Percentiles rank a stretch among this genome's conserved stretches.
phyloP scores from a whole-genome alignment of 2,329 filamentous ascomycete genomes.

The Cordyceps pruinosa region DNA sequence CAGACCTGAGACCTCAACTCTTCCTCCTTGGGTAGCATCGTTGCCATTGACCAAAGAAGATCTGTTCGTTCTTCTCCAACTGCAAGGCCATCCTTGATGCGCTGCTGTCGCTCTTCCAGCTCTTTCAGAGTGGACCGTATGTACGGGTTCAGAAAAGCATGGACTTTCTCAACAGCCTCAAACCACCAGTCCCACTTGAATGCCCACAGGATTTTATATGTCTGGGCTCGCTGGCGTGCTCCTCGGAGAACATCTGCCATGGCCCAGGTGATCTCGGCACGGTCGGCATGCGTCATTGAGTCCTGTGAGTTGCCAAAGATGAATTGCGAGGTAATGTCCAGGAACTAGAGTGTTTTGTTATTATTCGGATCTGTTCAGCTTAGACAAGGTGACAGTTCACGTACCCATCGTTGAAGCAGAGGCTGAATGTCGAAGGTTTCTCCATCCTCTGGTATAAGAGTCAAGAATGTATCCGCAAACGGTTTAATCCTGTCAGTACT shows the following conservation, averaged over 20 bases:
- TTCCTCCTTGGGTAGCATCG: slow-evolving; percentile 5
- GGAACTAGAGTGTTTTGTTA: slow-evolving; percentile 9
- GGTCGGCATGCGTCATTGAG: slow-evolving; percentile 14
- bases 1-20: slow-evolving; percentile 14
- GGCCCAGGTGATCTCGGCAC: slow-evolving; percentile 15
- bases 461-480: slow-evolving; percentile 14
- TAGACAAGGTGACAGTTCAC: background rate
- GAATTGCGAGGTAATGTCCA: slow-evolving; percentile 16
- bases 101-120: slow-evolving; percentile 15
- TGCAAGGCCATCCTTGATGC: slow-evolving; percentile 13
- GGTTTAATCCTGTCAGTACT: slow-evolving; percentile 17
- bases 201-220: slow-evolving; percentile 16
- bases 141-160: slow-evolving; percentile 15
- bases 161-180: slow-evolving; percentile 14
- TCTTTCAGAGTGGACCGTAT: slow-evolving; percentile 14
- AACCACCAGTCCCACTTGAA: slow-evolving; percentile 18
- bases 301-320: slow-evolving; percentile 16
- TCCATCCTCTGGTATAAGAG: slow-evolving; percentile 14
- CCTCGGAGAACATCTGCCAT: slow-evolving; percentile 16
- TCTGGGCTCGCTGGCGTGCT: slow-evolving; percentile 14
- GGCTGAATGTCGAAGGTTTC: slow-evolving; percentile 16
- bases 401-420: slow-evolving; percentile 15
- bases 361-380: no score
- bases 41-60: slow-evolving; percentile 16
- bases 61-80: slow-evolving; percentile 14